A percentile compares a stretch with the other conserved stretches of the same genome.
phyloP scores from a whole-genome alignment of 2,329 filamentous ascomycete species.

The Verticillium dahliae region DNA sequence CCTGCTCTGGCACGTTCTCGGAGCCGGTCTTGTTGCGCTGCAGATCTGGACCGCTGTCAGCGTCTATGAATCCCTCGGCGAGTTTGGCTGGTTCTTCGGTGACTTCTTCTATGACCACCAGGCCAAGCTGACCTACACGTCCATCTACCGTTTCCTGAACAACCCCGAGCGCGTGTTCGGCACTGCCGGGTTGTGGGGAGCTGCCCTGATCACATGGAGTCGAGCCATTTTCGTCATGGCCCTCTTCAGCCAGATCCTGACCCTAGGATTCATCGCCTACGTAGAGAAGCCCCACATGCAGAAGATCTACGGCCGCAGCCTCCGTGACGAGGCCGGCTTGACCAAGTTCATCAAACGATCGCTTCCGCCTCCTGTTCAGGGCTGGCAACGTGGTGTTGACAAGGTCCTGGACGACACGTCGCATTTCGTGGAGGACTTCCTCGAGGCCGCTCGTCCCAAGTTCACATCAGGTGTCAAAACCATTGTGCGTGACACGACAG shows the following conservation, averaged over 20 bases:
- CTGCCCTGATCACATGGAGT: conserved; percentile 89
- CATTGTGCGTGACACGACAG: conserved; percentile 80
- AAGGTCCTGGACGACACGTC: conserved; percentile 79
- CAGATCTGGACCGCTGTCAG: conserved; percentile 91
- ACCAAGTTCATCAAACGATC: conserved; percentile 87
- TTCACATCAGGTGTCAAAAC: conserved; percentile 79
- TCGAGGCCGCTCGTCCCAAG: conserved; percentile 80
- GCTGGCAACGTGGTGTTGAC: conserved; percentile 81
- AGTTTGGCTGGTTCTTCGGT: conserved; percentile 98
- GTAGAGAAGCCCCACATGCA: conserved; percentile 98
- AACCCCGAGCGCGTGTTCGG: conserved; percentile 94
- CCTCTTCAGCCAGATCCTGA: conserved; percentile 76
- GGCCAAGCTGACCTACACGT: conserved; percentile 86
- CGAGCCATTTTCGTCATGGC: conserved; percentile 81
- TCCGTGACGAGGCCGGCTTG: conserved; percentile 82
- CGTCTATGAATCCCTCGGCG: conserved; percentile 90
- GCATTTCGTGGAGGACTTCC: conserved; percentile 84
- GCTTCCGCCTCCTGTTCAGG: conserved; percentile 74
- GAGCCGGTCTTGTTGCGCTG: conserved; percentile 70
- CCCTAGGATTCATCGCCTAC: conserved; percentile 81
- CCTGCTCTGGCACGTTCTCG: conserved; percentile 80
- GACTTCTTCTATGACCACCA: conserved; percentile 96
- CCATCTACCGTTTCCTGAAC: conserved; percentile 97
- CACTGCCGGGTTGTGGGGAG: conserved; percentile 90
- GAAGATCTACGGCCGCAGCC: conserved; percentile 82